Percentiles rank a stretch among this genome's conserved stretches.
phyloP scores from a whole-genome alignment of 768 basidiomycete species.

The Hypsizygus marmoreus region DNA sequence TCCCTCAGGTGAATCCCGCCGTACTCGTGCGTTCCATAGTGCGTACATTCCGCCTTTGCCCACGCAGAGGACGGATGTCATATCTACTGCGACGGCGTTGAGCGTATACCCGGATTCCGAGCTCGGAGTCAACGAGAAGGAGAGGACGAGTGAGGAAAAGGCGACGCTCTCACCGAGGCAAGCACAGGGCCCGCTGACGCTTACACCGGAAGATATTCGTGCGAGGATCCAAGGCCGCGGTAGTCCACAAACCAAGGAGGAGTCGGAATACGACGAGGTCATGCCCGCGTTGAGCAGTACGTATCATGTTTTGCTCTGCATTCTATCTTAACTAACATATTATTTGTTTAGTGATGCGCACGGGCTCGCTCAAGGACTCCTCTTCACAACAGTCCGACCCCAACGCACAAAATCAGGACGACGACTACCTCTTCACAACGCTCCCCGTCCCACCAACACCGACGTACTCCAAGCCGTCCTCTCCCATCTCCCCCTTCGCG shows the following conservation, averaged over 20 bases:
- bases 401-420: background rate
- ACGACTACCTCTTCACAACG: constrained; percentile 36
- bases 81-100: constrained; percentile 3
- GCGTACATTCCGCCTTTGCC: constrained; percentile 43
- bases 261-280: constrained; percentile 51
- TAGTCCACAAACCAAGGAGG: constrained; percentile 22
- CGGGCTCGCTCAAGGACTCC: constrained; percentile 31
- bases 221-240: constrained; percentile 43
- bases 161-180: constrained; percentile 37
- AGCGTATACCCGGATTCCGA: constrained; percentile 17
- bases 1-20: constrained; percentile 39
- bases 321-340: constrained; percentile 8
- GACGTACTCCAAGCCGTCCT: constrained; percentile 39
- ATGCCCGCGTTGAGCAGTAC: constrained; percentile 69
- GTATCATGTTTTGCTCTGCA: constrained; percentile 24
- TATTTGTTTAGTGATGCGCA: constrained; percentile 67
- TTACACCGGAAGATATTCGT: constrained; percentile 64
- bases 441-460: constrained; percentile 36
- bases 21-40: constrained; percentile 42
- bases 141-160: constrained; percentile 14
- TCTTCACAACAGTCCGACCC: no score
- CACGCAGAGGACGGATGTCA: constrained; percentile 6
- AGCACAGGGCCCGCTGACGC: constrained; percentile 40
- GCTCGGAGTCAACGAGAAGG: constrained; percentile 7
- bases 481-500: constrained; percentile 1